Conservation (phyloP, 805 yeast genomes). For the Cyberlindnera samutprakarnensis region DNA sequence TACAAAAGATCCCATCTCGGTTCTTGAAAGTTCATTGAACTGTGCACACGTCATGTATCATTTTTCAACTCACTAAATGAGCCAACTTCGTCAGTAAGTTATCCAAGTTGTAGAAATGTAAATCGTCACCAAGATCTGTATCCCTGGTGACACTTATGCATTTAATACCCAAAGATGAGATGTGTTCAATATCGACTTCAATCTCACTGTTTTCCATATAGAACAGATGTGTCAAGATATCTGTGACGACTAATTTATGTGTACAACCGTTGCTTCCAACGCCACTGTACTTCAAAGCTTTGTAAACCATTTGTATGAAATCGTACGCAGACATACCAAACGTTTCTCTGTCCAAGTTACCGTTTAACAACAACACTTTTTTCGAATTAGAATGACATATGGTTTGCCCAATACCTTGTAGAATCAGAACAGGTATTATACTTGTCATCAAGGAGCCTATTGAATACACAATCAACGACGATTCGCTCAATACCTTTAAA, state of each 20-base stretch:
- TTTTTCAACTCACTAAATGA: background rate
- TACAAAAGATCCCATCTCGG: constrained; percentile 31
- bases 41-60: background rate
- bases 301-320: constrained; percentile 47
- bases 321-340: constrained; percentile 53
- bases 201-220: constrained; percentile 46
- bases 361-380: constrained; percentile 65
- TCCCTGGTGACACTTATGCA: constrained; percentile 34
- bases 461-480: constrained; percentile 61
- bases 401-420: constrained; percentile 67
- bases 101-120: constrained; percentile 32
- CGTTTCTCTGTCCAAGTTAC: constrained; percentile 75
- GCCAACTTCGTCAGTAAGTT: constrained; percentile 23
- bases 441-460: constrained; percentile 90
- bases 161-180: constrained; percentile 36
- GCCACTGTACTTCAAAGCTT: constrained; percentile 47
- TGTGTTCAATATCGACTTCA: constrained; percentile 33
- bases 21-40: constrained; percentile 15
- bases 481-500: constrained; percentile 36
- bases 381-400: constrained; percentile 31
- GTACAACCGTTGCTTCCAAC: background rate
- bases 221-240: constrained; percentile 57
- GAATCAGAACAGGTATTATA: constrained; percentile 66
- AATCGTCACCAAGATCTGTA: constrained; percentile 15
- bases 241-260: constrained; percentile 13